Conservation (phyloP, 768 basidiomycete species). For the Fibroporia radiculosa region DNA sequence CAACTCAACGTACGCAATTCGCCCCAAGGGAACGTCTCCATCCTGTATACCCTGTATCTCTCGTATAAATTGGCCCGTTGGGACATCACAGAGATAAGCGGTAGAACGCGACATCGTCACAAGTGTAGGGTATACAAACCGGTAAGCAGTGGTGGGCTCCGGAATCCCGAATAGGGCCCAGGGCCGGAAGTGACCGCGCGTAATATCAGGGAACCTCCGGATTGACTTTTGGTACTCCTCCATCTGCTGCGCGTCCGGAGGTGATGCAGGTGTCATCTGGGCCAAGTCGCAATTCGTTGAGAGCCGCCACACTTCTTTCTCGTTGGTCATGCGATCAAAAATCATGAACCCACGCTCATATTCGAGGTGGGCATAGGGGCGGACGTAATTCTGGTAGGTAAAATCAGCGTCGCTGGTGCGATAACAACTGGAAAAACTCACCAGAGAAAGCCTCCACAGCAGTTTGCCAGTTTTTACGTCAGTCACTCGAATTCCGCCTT, state of each 20-base stretch:
- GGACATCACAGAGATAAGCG: conserved; percentile 60
- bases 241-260: conserved; percentile 22
- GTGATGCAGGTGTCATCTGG: neutral
- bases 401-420: neutral
- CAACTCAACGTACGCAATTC: conserved; percentile 61
- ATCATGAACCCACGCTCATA: conserved; percentile 65
- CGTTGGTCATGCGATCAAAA: conserved; percentile 50
- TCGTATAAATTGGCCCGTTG: conserved; percentile 42
- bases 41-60: conserved; percentile 25
- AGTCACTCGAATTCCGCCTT: conserved; percentile 52
- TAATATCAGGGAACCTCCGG: conserved; percentile 7
- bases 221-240: conserved; percentile 18
- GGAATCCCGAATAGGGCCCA: conserved; percentile 52
- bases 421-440: conserved; percentile 21
- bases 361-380: conserved; percentile 59
- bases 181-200: conserved; percentile 49
- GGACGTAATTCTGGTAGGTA: conserved; percentile 44
- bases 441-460: conserved; percentile 59
- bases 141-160: conserved; percentile 41
- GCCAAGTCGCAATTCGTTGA: conserved; percentile 12
- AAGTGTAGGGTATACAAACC: conserved; percentile 62
- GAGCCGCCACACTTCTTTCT: conserved; percentile 68
- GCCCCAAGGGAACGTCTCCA: conserved; percentile 21
- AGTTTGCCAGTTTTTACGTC: conserved; percentile 40
- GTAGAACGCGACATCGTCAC: conserved; percentile 36